A percentile compares a stretch with the other conserved stretches of the same genome.
Evolutionary conservation across 2,329 filamentous ascomycete genomes (phyloP).

Genomic region (Apiospora koreana): DNA sequence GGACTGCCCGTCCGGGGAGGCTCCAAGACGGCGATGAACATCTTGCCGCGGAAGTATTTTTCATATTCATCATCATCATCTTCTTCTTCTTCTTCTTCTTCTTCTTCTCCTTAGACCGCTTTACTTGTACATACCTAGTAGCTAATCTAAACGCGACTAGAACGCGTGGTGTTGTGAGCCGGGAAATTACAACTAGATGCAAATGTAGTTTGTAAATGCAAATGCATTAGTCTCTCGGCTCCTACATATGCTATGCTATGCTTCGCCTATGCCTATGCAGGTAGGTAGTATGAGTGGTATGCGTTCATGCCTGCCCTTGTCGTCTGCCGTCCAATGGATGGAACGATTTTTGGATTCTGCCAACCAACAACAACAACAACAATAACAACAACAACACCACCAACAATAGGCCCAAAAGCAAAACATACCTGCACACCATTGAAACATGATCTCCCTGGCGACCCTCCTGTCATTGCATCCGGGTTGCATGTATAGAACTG

Average conservation of each 20-base stretch:
- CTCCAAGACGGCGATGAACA: neutral
- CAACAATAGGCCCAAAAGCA: neutral
- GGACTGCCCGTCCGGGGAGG: neutral
- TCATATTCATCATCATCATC: no score
- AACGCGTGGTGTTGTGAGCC: neutral
- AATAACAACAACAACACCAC: no score
- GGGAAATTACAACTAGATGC: neutral
- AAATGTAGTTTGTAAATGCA: no score
- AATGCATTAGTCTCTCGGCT: no score
- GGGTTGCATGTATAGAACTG: no score
- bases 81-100: no score
- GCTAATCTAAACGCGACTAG: neutral
- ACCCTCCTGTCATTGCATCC: neutral
- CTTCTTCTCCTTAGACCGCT: no score
- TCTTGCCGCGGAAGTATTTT: no score
- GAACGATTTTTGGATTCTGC: neutral
- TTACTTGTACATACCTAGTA: no score
- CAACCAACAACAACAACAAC: neutral
- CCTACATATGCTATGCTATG: no score
- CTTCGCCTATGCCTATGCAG: neutral
- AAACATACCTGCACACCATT: neutral
- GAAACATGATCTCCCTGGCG: slow-evolving; percentile 1
- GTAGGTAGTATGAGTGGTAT: neutral
- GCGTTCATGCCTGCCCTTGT: neutral
- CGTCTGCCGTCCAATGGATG: neutral